Percentiles rank a stretch among this genome's conserved stretches.
These are phyloP conservation scores for Juglanconis sp. DNA, from an alignment of 2,329 filamentous ascomycete species.

Conservation along the genomic window DNA sequence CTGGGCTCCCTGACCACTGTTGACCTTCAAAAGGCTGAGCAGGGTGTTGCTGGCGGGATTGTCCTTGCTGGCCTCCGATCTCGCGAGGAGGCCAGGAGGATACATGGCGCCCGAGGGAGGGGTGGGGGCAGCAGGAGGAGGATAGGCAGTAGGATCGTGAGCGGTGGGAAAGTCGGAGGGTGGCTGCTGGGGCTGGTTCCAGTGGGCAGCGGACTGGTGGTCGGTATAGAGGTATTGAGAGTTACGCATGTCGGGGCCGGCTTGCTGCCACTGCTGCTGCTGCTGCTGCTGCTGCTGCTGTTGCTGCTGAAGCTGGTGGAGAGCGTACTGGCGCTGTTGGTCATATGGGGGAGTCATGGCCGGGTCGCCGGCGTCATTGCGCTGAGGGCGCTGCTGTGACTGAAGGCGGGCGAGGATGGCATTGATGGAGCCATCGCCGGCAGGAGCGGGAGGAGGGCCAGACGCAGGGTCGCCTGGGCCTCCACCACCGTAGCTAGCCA, in stretches of 20 bases:
- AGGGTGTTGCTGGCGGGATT: constrained; percentile 51
- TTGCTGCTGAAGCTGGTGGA: constrained; percentile 6
- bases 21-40: constrained; percentile 62
- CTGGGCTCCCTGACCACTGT: constrained; percentile 31
- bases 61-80: constrained; percentile 28
- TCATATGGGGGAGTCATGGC: constrained; percentile 22
- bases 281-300: constrained; percentile 7
- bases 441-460: background rate
- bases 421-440: constrained; percentile 30
- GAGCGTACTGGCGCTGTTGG: constrained; percentile 10
- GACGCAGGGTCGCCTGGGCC: background rate
- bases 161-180: constrained; percentile 22
- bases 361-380: constrained; percentile 7
- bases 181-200: constrained; percentile 20
- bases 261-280: constrained; percentile 20
- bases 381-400: constrained; percentile 27
- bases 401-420: constrained; percentile 41
- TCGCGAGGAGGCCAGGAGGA: constrained; percentile 36
- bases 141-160: constrained; percentile 21
- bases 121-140: constrained; percentile 42
- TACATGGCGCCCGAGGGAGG: constrained; percentile 38
- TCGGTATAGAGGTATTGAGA: constrained; percentile 22
- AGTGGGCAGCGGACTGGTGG: constrained; percentile 22
- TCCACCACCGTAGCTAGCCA: constrained; percentile 34
- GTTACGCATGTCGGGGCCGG: constrained; percentile 19